A percentile compares a stretch with the other conserved stretches of the same genome.
phyloP scores from a whole-genome alignment of 2,329 filamentous ascomycete genomes.

The Coniella vitis region DNA sequence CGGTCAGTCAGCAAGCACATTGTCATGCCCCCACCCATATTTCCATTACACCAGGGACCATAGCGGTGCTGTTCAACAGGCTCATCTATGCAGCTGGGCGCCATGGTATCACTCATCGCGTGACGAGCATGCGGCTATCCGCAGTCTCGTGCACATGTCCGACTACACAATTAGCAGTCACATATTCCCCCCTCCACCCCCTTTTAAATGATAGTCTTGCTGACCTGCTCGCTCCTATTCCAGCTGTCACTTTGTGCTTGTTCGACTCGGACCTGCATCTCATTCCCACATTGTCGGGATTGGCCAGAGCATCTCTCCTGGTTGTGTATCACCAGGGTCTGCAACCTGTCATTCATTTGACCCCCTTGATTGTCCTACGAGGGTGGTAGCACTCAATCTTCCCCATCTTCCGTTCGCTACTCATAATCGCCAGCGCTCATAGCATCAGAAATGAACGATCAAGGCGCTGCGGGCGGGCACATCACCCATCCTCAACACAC shows the following conservation, averaged over 20 bases:
- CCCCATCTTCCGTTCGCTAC: no score
- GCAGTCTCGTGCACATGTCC: slow-evolving; percentile 2
- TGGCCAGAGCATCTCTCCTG: neutral
- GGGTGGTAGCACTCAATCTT: no score
- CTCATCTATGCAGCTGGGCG: slow-evolving; percentile 5
- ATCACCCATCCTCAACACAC: slow-evolving; percentile 29
- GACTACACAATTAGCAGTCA: slow-evolving; percentile 5
- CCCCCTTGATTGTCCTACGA: no score
- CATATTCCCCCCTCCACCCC: no score
- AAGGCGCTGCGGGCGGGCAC: slow-evolving; percentile 37
- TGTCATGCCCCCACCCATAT: no score
- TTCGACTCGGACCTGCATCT: neutral
- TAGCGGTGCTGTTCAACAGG: no score
- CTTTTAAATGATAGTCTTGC: slow-evolving; percentile 3
- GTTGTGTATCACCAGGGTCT: neutral
- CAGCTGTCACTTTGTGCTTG: slow-evolving; percentile 2
- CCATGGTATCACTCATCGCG: neutral
- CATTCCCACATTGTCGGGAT: slow-evolving; percentile 1
- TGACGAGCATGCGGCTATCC: slow-evolving; percentile 6
- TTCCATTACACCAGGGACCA: no score
- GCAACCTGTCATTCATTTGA: slow-evolving; percentile 1
- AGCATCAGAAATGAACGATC: slow-evolving; percentile 35
- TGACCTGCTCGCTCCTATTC: slow-evolving; percentile 5
- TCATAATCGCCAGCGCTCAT: neutral
- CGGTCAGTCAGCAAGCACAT: slow-evolving; percentile 15